Conservation (phyloP, 495 filamentous ascomycete genomes). For the Jackrogersella multiformis region DNA sequence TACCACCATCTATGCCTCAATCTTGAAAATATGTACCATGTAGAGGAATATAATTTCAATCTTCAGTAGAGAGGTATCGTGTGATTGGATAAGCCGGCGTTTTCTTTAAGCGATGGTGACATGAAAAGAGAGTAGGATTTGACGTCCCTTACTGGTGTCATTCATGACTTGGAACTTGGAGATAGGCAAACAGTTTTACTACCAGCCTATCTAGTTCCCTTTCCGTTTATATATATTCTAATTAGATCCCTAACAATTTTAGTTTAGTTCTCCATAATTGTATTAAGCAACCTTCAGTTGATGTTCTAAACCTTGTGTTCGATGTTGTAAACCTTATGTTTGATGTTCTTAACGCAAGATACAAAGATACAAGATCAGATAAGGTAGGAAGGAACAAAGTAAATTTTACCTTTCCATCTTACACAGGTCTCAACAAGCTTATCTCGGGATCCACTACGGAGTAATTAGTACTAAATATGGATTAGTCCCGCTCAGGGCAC, state of each 20-base stretch:
- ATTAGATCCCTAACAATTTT: too few relatives aligned
- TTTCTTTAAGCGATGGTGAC: slow-evolving; percentile 7
- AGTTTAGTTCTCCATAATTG: neutral
- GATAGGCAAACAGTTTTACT: too few relatives aligned
- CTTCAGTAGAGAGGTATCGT: slow-evolving; percentile 4
- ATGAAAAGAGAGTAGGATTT: slow-evolving; percentile 4
- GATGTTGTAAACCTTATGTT: too few relatives aligned
- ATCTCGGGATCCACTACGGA: slow-evolving; percentile 24
- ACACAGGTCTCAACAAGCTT: slow-evolving; percentile 38
- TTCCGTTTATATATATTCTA: neutral
- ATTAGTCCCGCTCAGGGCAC: slow-evolving; percentile 22
- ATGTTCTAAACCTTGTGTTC: too few relatives aligned
- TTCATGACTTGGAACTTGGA: too few relatives aligned
- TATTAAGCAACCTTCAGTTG: neutral
- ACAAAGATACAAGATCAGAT: too few relatives aligned
- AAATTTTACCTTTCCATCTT: slow-evolving; percentile 15
- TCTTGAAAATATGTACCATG: too few relatives aligned
- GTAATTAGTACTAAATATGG: slow-evolving; percentile 22
- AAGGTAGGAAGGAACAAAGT: too few relatives aligned
- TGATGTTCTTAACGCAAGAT: too few relatives aligned
- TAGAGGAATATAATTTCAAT: neutral
- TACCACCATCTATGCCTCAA: too few relatives aligned
- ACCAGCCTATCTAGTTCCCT: neutral
- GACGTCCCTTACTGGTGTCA: neutral
- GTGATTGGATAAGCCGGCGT: slow-evolving; percentile 1